A percentile compares a stretch with the other conserved stretches of the same genome.
Evolutionary conservation across 805 yeast species (phyloP).

Genomic region (Kazachstania kunashirensis): DNA sequence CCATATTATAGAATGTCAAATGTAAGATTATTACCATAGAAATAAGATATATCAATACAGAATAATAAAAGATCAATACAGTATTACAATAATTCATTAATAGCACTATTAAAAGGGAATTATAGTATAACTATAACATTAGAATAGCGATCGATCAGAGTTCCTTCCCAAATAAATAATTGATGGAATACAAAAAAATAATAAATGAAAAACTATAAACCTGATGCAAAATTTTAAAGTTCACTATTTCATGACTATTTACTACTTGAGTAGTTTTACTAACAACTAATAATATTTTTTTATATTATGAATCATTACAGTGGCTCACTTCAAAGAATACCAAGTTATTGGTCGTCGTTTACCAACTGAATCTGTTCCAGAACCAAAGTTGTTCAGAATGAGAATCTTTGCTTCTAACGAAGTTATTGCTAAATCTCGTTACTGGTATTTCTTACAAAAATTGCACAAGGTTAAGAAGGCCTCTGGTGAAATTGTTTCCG

Average conservation of each 20-base stretch:
- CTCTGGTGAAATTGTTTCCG: slow-evolving; percentile 96
- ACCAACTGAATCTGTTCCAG: slow-evolving; percentile 97
- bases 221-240: too few relatives aligned
- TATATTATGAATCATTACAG: slow-evolving; percentile 15
- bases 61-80: too few relatives aligned
- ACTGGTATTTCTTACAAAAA: slow-evolving; percentile 99
- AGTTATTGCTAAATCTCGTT: slow-evolving; percentile 99
- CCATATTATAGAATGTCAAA: not conserved
- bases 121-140: not conserved
- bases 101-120: too few relatives aligned
- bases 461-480: slow-evolving; percentile 99
- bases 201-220: not conserved
- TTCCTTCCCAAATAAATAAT: not conserved
- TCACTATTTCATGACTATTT: too few relatives aligned
- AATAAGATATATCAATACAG: not conserved
- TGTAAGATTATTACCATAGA: not conserved
- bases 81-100: too few relatives aligned
- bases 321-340: slow-evolving; percentile 98
- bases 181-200: not conserved
- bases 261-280: not conserved
- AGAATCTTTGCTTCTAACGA: slow-evolving; percentile 98
- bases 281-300: not conserved
- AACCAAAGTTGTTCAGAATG: slow-evolving; percentile 99
- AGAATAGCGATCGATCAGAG: not conserved
- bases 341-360: slow-evolving; percentile 99